Percentiles rank a stretch among this genome's conserved stretches.
Conservation (phyloP, 495 filamentous ascomycete species). For the Friedmanniomyces simplex region DNA sequence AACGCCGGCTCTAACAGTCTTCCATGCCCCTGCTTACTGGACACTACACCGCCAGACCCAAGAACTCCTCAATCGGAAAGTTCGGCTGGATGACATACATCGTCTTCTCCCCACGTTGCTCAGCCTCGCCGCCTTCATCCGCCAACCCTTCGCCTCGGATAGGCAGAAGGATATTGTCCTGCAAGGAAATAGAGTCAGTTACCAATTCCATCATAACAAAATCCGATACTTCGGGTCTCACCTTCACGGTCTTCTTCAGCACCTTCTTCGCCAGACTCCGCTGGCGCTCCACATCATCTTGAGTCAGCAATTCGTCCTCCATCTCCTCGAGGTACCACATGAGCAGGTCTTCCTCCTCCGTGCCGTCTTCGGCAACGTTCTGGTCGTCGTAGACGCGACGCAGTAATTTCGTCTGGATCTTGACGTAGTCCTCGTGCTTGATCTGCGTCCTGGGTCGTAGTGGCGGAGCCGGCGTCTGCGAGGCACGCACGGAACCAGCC, state of each 20-base stretch:
- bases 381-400: conserved; percentile 70
- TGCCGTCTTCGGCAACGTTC: conserved; percentile 62
- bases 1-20: too few species aligned
- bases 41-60: background rate
- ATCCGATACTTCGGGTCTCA: conserved; percentile 33
- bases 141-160: conserved; percentile 76
- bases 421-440: conserved; percentile 89
- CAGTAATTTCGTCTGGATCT: conserved; percentile 77
- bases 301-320: conserved; percentile 66
- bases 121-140: conserved; percentile 42
- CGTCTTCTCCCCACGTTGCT: conserved; percentile 42
- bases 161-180: conserved; percentile 90
- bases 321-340: conserved; percentile 93
- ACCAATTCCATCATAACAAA: background rate
- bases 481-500: conserved; percentile 31
- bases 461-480: conserved; percentile 32
- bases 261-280: conserved; percentile 73
- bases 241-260: conserved; percentile 92
- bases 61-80: conserved; percentile 36
- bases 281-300: conserved; percentile 74
- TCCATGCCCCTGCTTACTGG: too few species aligned
- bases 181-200: conserved; percentile 11
- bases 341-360: conserved; percentile 76
- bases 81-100: conserved; percentile 95
- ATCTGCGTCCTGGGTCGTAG: conserved; percentile 67